phyloP scores from a whole-genome alignment of 495 filamentous ascomycete genomes.

The Cairneyella variabilis region DNA sequence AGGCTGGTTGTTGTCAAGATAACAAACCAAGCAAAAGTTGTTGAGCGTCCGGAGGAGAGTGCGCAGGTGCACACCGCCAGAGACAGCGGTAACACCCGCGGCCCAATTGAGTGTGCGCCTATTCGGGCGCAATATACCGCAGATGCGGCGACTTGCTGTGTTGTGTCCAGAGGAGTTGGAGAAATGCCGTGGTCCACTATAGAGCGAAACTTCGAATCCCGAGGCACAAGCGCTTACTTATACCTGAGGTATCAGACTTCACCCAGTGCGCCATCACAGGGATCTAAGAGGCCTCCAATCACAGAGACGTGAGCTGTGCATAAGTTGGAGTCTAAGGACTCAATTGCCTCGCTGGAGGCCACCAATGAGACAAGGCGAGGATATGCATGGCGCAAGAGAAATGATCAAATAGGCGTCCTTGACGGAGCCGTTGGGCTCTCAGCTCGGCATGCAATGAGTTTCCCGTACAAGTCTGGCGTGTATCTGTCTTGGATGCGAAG shows the following conservation, averaged over 20 bases:
- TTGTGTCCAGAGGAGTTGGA: neutral
- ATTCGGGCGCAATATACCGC: slow-evolving; percentile 3
- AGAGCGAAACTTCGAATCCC: no score
- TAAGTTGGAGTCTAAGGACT: neutral
- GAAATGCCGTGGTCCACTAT: neutral
- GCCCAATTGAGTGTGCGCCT: slow-evolving; percentile 2
- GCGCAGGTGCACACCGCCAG: slow-evolving; percentile 12
- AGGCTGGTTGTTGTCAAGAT: neutral
- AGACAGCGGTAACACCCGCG: slow-evolving; percentile 16
- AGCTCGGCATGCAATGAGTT: no score
- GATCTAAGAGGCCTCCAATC: neutral
- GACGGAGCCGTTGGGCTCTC: no score
- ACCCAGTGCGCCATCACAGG: no score
- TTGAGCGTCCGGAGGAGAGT: slow-evolving; percentile 6
- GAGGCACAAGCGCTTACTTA: no score
- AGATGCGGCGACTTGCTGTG: neutral
- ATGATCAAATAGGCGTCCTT: no score
- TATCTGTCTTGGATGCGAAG: no score
- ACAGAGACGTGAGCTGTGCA: neutral
- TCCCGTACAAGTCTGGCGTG: no score
- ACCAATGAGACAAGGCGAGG: neutral
- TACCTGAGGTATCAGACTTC: no score
- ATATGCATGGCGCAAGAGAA: no score
- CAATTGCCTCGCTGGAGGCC: neutral
- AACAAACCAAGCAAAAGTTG: slow-evolving; percentile 10